Percentiles rank a stretch among this genome's conserved stretches.
Evolutionary conservation across 805 yeast genomes (phyloP).

Genomic region (Kodamaea kakaduensis): DNA sequence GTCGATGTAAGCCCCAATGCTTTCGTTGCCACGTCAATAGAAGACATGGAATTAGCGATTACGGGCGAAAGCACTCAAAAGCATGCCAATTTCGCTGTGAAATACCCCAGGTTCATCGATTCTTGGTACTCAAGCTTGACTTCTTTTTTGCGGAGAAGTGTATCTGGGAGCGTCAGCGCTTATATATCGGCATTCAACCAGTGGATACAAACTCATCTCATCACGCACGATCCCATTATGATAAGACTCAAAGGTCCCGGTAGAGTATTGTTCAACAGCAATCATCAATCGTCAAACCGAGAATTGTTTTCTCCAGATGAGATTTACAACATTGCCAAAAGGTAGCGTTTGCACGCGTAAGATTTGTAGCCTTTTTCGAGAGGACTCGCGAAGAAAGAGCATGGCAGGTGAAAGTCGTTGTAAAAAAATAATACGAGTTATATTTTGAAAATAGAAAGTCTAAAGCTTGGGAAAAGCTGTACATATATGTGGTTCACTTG

Average conservation of each 20-base stretch:
- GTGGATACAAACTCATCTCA: background rate
- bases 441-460: too few relatives aligned
- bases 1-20: slow-evolving; percentile 36
- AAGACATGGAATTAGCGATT: background rate
- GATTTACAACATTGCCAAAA: slow-evolving; percentile 1
- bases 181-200: background rate
- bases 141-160: background rate
- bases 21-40: slow-evolving; percentile 30
- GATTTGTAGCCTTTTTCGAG: too few relatives aligned
- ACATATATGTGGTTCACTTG: too few relatives aligned
- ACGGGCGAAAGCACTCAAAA: too few relatives aligned
- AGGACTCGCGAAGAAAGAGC: too few relatives aligned
- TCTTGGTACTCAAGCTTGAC: background rate
- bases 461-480: too few relatives aligned
- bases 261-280: slow-evolving; percentile 21
- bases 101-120: background rate
- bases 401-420: too few relatives aligned
- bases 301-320: background rate
- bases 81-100: too few relatives aligned
- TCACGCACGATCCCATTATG: slow-evolving; percentile 14
- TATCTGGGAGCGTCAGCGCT: background rate
- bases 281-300: slow-evolving; percentile 9
- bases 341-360: too few relatives aligned
- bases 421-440: too few relatives aligned
- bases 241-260: slow-evolving; percentile 26